Percentiles rank a stretch among this genome's conserved stretches.
Evolutionary conservation across 1,284 basidiomycete species (phyloP).

Genomic region (Vanrija pseudolonga): DNA sequence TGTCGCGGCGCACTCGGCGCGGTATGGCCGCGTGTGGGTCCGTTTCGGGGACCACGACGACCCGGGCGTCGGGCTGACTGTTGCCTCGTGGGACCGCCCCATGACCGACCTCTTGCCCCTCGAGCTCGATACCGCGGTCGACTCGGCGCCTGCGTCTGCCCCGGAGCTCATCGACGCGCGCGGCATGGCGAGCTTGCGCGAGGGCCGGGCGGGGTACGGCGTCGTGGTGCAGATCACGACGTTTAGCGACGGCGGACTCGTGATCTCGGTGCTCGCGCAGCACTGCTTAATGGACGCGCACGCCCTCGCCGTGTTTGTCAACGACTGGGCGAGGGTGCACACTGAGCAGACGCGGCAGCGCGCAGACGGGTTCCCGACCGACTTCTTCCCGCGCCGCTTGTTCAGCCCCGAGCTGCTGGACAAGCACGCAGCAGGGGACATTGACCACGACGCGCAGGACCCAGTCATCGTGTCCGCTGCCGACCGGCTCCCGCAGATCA

Average conservation of each 20-base stretch:
- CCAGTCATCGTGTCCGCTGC: conserved; percentile 31
- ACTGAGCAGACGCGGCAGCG: conserved; percentile 18
- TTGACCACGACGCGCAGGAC: conserved; percentile 30
- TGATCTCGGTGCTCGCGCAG: conserved; percentile 45
- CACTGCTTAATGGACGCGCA: conserved; percentile 52
- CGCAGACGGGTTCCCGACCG: background rate
- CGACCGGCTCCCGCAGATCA: conserved; percentile 42
- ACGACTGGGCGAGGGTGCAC: conserved; percentile 49
- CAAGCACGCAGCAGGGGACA: conserved; percentile 42
- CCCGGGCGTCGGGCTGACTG: conserved; percentile 50
- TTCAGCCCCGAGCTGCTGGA: conserved; percentile 50
- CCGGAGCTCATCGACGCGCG: conserved; percentile 2
- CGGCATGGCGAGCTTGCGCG: conserved; percentile 6
- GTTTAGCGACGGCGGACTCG: conserved; percentile 27
- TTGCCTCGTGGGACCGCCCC: conserved; percentile 22
- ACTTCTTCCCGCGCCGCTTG: conserved; percentile 19
- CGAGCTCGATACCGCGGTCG: conserved; percentile 4
- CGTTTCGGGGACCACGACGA: conserved; percentile 41
- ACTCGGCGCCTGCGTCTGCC: conserved; percentile 1
- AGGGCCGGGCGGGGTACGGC: conserved; percentile 19
- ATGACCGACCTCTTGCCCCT: conserved; percentile 34
- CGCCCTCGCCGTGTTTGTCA: conserved; percentile 46
- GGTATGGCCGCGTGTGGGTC: conserved; percentile 47
- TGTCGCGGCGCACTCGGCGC: conserved; percentile 33
- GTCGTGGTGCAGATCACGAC: conserved; percentile 49